These are phyloP conservation scores for Capsicum chinense DNA, from an alignment of 257 asterid genomes.

Conservation along the genomic window DNA sequence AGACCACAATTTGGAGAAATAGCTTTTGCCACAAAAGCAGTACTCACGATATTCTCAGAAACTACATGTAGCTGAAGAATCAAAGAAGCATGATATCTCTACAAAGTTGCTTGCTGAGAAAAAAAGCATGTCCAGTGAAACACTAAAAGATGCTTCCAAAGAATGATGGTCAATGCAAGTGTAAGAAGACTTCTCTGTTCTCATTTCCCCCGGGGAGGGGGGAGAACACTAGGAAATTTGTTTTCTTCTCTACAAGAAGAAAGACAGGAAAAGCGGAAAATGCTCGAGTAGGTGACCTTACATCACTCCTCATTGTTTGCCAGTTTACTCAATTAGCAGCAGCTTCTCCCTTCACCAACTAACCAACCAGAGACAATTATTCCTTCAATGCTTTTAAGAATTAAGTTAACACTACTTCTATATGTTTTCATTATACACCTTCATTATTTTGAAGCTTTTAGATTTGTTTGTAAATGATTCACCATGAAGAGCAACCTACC, in stretches of 20 bases:
- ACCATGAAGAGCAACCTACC: slow-evolving; percentile 20
- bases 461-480: slow-evolving; percentile 18
- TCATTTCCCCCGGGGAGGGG: background rate
- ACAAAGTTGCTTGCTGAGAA: slow-evolving; percentile 16
- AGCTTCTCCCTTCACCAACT: slow-evolving; percentile 18
- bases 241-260: slow-evolving; percentile 8
- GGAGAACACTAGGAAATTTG: background rate
- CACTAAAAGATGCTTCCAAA: slow-evolving; percentile 10
- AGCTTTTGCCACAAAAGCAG: slow-evolving; percentile 9
- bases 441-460: background rate
- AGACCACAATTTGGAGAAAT: background rate
- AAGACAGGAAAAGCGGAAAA: slow-evolving; percentile 5
- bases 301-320: slow-evolving; percentile 4
- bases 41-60: background rate
- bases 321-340: background rate
- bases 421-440: background rate
- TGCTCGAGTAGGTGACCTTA: slow-evolving; percentile 1
- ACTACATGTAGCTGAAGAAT: background rate
- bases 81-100: background rate
- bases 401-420: slow-evolving; percentile 1
- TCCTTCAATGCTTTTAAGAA: slow-evolving; percentile 22
- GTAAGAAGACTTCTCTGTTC: background rate
- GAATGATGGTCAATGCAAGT: slow-evolving; percentile 20
- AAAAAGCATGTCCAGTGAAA: background rate
- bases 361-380: slow-evolving; percentile 8